Evolutionary conservation across 495 filamentous ascomycete genomes (phyloP).

Genomic region (Penicillium dipodomyicola): DNA sequence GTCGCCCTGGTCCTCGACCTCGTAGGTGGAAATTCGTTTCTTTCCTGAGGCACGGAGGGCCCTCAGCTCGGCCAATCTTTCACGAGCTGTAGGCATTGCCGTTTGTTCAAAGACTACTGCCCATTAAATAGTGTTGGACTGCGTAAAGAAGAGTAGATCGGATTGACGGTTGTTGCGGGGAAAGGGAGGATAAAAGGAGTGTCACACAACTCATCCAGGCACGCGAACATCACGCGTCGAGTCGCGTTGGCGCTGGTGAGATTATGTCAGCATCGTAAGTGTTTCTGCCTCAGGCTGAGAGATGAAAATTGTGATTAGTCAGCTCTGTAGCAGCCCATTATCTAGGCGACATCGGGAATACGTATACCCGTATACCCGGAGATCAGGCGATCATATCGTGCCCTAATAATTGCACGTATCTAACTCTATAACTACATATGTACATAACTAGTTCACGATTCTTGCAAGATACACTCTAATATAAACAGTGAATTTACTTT

Average conservation of each 20-base stretch:
- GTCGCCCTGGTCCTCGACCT: slow-evolving; percentile 78
- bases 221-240: slow-evolving; percentile 7
- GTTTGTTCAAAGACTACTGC: slow-evolving; percentile 17
- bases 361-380: neutral
- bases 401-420: neutral
- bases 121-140: slow-evolving; percentile 14
- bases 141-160: slow-evolving; percentile 7
- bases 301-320: too few relatives aligned
- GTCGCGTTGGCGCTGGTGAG: neutral
- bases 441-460: neutral
- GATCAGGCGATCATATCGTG: slow-evolving; percentile 3
- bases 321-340: too few relatives aligned
- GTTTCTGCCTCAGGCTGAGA: neutral
- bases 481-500: neutral
- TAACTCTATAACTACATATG: neutral
- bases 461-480: neutral
- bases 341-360: too few relatives aligned
- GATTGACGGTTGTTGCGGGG: slow-evolving; percentile 21
- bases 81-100: slow-evolving; percentile 41
- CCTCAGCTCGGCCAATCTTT: slow-evolving; percentile 71
- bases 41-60: slow-evolving; percentile 86
- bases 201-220: slow-evolving; percentile 11
- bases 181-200: slow-evolving; percentile 20
- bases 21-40: slow-evolving; percentile 83
- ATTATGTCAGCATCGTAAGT: slow-evolving; percentile 2